Evolutionary conservation across 1,139 yeast species (phyloP).

Genomic region (Groenewaldozyma sp.): DNA sequence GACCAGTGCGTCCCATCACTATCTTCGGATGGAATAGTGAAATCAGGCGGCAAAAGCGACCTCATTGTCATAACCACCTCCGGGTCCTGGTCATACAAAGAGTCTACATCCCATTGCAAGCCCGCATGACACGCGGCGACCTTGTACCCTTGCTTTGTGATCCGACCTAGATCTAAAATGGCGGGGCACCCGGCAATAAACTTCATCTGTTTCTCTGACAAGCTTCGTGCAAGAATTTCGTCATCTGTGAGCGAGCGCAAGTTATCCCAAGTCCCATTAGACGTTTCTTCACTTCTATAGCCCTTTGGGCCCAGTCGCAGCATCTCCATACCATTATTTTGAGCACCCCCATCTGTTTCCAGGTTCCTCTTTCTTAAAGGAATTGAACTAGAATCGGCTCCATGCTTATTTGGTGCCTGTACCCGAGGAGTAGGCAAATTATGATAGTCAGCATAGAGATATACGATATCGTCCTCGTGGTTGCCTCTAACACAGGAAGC

Average conservation of each 20-base stretch:
- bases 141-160: slow-evolving; percentile 37
- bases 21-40: slow-evolving; percentile 43
- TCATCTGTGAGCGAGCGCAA: slow-evolving; percentile 27
- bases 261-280: neutral
- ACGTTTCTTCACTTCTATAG: neutral
- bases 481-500: slow-evolving; percentile 79
- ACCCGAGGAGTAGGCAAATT: slow-evolving; percentile 33
- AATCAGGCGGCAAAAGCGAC: slow-evolving; percentile 49
- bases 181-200: slow-evolving; percentile 55
- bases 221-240: slow-evolving; percentile 46
- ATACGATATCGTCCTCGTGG: slow-evolving; percentile 65
- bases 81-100: slow-evolving; percentile 52
- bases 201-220: slow-evolving; percentile 51
- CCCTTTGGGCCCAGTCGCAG: neutral
- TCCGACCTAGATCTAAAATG: slow-evolving; percentile 52
- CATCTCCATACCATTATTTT: neutral
- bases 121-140: slow-evolving; percentile 81
- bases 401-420: slow-evolving; percentile 7
- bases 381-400: neutral
- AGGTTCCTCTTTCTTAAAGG: neutral
- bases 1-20: slow-evolving; percentile 52
- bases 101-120: slow-evolving; percentile 48
- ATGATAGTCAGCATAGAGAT: slow-evolving; percentile 52
- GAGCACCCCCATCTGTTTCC: neutral
- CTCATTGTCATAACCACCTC: slow-evolving; percentile 54